Evolutionary conservation across 2,329 filamentous ascomycete genomes (phyloP).

Genomic region (Corynespora cassiicola): DNA sequence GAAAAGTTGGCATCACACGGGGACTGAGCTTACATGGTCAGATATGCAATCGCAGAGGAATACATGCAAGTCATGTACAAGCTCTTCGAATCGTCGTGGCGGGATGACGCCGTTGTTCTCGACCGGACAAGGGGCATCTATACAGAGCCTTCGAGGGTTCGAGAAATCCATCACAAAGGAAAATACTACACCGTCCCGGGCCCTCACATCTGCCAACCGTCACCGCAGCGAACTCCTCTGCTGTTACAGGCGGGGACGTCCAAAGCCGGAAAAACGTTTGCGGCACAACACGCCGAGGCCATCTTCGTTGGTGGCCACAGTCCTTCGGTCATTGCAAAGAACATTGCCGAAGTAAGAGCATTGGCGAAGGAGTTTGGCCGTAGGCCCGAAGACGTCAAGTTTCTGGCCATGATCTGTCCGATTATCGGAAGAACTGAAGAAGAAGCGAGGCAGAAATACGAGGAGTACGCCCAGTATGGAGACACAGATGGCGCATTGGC

Average conservation of each 20-base stretch:
- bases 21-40: slow-evolving; percentile 60
- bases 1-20: slow-evolving; percentile 52
- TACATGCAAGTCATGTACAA: slow-evolving; percentile 74
- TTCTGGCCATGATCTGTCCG: slow-evolving; percentile 68
- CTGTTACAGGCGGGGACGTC: slow-evolving; percentile 73
- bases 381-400: slow-evolving; percentile 57
- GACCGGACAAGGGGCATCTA: slow-evolving; percentile 65
- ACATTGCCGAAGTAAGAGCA: slow-evolving; percentile 65
- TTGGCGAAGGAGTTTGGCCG: slow-evolving; percentile 48
- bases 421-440: slow-evolving; percentile 69
- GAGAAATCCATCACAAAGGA: slow-evolving; percentile 70
- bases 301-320: slow-evolving; percentile 72
- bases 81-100: slow-evolving; percentile 70
- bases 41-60: slow-evolving; percentile 72
- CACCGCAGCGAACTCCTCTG: slow-evolving; percentile 70
- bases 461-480: slow-evolving; percentile 65
- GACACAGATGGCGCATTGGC: slow-evolving; percentile 69
- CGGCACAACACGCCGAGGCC: slow-evolving; percentile 71
- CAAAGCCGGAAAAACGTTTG: slow-evolving; percentile 68
- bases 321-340: slow-evolving; percentile 64
- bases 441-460: slow-evolving; percentile 67
- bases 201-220: slow-evolving; percentile 70
- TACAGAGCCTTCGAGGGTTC: slow-evolving; percentile 61
- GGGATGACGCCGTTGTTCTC: slow-evolving; percentile 67
- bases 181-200: slow-evolving; percentile 69